Evolutionary conservation across 73 alveolate genomes (phyloP), one percentile per base, ranked within the genome.

Genomic region (Paramecium sonneborni): DNA sequence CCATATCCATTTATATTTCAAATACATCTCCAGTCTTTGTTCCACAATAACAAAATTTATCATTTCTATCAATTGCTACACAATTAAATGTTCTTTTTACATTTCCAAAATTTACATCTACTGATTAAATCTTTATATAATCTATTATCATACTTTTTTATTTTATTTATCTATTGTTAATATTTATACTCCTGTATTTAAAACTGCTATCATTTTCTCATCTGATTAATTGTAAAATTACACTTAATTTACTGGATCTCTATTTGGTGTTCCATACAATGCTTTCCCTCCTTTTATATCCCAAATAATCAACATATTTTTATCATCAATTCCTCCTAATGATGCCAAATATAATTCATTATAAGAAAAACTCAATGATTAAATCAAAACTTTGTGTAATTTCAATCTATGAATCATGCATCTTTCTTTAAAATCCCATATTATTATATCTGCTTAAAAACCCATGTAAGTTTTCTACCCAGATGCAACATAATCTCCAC

Each of bases 271-370:
- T 35, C 99, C 98, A 85, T 98, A 95, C 1, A 97, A 92, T 32
- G 98, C 98, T 86, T 97, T 97, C 37, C 99, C 99, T 46, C 97
- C 95, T 32, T 93, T 96, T 18, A 97, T 96, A 92, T 96, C 99
- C 99, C 99, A 97, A 37, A 97, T 92, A 56, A 97, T 96, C 67
- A 97, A 95, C 94, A 95, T 96, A 86, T 95, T 96, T 52, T 94
- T 94, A 94, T 97, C 99, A 76, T 97, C 99, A 93, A 95, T 96
- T 15, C 99, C 99, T 69, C 99, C 99, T 69, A 98, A 92, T 8
- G 99, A 96, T 35, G 98, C 99, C 92, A 98, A 90, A 92, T 97
- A 98, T 86, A 93, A 93, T 95, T 97, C 99, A 67, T 97, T 96
- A 91, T 87, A 93, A 44, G 99, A 98, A 93, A 98, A 98, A 90